Evolutionary conservation across 2,329 filamentous ascomycete genomes (phyloP).

Genomic region (Hymenoscyphus salicellus): DNA sequence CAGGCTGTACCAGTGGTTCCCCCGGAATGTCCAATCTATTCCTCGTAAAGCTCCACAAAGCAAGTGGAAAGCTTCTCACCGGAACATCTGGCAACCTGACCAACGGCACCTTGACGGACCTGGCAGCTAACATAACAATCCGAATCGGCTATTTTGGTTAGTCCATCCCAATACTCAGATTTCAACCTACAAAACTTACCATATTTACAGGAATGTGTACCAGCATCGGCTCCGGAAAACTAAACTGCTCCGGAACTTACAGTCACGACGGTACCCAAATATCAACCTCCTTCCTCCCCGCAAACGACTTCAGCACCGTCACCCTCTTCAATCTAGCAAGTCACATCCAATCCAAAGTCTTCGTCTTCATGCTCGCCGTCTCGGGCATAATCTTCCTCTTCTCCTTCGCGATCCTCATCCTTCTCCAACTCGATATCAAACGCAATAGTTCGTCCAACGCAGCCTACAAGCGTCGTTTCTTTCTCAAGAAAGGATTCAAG

Average conservation of each 20-base stretch:
- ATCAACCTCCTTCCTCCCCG: slow-evolving; percentile 5
- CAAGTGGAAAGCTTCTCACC: not conserved
- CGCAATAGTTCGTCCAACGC: not conserved
- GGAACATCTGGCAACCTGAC: not conserved
- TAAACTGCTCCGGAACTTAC: slow-evolving; percentile 4
- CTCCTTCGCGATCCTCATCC: not conserved
- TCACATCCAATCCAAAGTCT: slow-evolving; percentile 11
- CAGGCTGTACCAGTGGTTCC: slow-evolving; percentile 1
- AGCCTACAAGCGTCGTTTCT: not conserved
- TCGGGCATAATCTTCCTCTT: slow-evolving; percentile 1
- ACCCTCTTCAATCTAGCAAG: slow-evolving; percentile 7
- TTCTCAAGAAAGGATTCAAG: slow-evolving; percentile 6
- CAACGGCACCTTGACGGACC: slow-evolving; percentile 2
- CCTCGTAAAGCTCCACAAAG: slow-evolving; percentile 7
- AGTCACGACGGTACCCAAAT: slow-evolving; percentile 6
- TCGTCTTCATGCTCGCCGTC: slow-evolving; percentile 4
- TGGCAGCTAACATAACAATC: slow-evolving; percentile 2
- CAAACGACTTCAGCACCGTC: slow-evolving; percentile 9
- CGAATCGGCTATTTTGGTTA: slow-evolving; percentile 10
- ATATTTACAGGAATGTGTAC: slow-evolving; percentile 8
- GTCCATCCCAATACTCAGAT: not conserved
- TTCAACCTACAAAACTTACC: not conserved
- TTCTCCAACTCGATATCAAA: not conserved
- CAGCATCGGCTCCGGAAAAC: not conserved
- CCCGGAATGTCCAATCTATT: slow-evolving; percentile 9